A percentile compares a stretch with the other conserved stretches of the same genome.
phyloP scores from a whole-genome alignment of 2,329 filamentous ascomycete genomes.

The Hawksworthiomyces lignivorus region DNA sequence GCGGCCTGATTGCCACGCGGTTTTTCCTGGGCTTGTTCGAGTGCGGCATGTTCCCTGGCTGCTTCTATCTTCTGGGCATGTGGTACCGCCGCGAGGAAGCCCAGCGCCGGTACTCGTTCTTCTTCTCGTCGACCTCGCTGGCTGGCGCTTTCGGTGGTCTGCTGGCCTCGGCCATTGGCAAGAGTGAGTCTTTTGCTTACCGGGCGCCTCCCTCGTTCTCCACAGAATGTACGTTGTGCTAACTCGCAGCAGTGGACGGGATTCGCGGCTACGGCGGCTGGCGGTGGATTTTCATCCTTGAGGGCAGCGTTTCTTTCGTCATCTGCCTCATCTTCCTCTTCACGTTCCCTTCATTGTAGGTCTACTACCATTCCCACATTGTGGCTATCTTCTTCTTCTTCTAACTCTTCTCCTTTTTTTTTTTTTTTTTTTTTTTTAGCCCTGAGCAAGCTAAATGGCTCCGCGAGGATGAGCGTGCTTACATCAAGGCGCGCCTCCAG shows the following conservation, averaged over 20 bases:
- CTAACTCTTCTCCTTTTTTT: not conserved
- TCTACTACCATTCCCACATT: too few relatives aligned
- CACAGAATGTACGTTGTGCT: too few relatives aligned
- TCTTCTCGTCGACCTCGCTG: constrained; percentile 76
- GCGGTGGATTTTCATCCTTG: constrained; percentile 79
- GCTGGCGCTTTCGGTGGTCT: constrained; percentile 82
- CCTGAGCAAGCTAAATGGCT: constrained; percentile 70
- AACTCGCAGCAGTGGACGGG: constrained; percentile 50
- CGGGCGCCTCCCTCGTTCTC: not conserved
- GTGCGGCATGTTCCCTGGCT: constrained; percentile 69
- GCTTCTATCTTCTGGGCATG: constrained; percentile 71
- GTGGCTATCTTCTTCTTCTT: not conserved
- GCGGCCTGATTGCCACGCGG: constrained; percentile 26
- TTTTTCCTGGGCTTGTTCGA: constrained; percentile 33
- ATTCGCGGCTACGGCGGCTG: constrained; percentile 61
- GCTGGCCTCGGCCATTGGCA: constrained; percentile 78
- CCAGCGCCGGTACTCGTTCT: constrained; percentile 87
- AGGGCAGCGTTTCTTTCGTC: constrained; percentile 57
- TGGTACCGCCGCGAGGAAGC: constrained; percentile 86
- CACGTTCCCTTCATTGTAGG: constrained; percentile 59
- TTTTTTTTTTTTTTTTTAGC: constrained; percentile 11
- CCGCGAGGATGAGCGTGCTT: constrained; percentile 58
- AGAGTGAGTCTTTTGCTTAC: constrained; percentile 38
- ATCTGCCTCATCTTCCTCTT: constrained; percentile 60
- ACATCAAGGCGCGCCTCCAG: constrained; percentile 57